Evolutionary conservation across 257 asterid species (phyloP).

Genomic region (Solanum sejunctum): DNA sequence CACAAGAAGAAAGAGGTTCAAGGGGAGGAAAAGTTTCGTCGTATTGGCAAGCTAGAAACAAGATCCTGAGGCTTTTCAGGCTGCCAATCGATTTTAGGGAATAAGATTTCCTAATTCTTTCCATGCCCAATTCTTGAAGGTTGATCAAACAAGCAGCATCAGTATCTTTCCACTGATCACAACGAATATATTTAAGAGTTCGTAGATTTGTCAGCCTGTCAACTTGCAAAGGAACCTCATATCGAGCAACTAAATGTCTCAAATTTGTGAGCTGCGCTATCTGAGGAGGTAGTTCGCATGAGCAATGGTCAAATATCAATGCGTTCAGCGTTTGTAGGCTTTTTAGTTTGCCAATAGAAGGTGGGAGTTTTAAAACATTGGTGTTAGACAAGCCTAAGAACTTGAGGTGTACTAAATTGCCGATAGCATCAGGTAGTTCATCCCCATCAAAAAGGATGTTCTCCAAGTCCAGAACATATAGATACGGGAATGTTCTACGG

Average conservation of each 20-base stretch:
- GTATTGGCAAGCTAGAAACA: neutral
- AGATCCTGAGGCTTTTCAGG: neutral
- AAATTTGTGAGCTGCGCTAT: neutral
- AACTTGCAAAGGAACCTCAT: neutral
- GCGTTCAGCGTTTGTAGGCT: neutral
- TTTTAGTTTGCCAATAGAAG: neutral
- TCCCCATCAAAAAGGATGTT: accelerated
- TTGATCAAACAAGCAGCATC: neutral
- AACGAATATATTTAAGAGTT: neutral
- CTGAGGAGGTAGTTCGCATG: neutral
- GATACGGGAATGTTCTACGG: neutral
- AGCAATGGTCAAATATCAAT: neutral
- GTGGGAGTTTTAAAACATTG: neutral
- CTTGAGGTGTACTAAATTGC: neutral
- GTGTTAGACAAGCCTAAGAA: neutral
- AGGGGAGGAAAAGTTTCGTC: neutral
- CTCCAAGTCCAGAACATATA: neutral
- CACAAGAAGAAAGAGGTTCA: neutral
- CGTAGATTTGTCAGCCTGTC: neutral
- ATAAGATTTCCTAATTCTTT: neutral
- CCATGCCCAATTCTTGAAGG: neutral
- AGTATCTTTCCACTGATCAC: neutral
- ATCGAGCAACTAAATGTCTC: neutral
- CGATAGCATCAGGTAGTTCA: neutral
- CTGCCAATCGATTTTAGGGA: neutral